Evolutionary conservation across 2,329 filamentous ascomycete species (phyloP).

Genomic region (Basipetospora chlamydospora): DNA sequence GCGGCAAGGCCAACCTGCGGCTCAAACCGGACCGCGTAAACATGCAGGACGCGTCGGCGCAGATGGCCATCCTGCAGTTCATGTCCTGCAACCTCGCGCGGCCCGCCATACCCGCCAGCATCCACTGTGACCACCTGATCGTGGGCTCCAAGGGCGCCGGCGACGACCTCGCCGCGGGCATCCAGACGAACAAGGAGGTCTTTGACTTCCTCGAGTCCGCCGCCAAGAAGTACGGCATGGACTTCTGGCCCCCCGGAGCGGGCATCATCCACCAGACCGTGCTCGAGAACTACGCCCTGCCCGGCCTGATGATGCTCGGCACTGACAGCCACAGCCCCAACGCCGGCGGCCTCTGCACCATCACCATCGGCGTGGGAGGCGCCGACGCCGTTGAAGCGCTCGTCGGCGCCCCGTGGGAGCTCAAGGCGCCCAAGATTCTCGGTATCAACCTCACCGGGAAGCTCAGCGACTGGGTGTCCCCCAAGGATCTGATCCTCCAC

Average conservation of each 20-base stretch:
- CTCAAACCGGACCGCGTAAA: constrained; percentile 94
- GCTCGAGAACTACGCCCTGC: constrained; percentile 98
- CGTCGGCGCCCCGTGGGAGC: constrained; percentile 91
- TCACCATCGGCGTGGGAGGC: constrained; percentile 90
- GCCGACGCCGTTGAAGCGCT: constrained; percentile 98
- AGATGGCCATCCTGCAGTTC: constrained; percentile 99
- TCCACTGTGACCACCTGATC: constrained; percentile 99
- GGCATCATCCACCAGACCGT: constrained; percentile 99
- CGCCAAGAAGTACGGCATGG: constrained; percentile 98
- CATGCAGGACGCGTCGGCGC: constrained; percentile 97
- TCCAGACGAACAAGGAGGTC: constrained; percentile 96
- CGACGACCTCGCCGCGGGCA: constrained; percentile 84
- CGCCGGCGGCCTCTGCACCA: constrained; percentile 89
- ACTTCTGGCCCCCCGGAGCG: constrained; percentile 97
- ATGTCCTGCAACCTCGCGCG: constrained; percentile 97
- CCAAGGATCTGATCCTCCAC: too few species aligned
- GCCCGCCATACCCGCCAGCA: constrained; percentile 85
- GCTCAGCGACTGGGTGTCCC: constrained; percentile 79
- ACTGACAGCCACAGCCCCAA: constrained; percentile 98
- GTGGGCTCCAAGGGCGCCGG: constrained; percentile 86
- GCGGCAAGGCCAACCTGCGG: constrained; percentile 92
- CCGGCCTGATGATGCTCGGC: constrained; percentile 92
- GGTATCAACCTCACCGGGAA: constrained; percentile 88
- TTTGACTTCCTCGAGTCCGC: constrained; percentile 92
- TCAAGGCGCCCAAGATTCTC: constrained; percentile 95